phyloP scores from a whole-genome alignment of 495 filamentous ascomycete genomes.

The Aspergillus hancockii region DNA sequence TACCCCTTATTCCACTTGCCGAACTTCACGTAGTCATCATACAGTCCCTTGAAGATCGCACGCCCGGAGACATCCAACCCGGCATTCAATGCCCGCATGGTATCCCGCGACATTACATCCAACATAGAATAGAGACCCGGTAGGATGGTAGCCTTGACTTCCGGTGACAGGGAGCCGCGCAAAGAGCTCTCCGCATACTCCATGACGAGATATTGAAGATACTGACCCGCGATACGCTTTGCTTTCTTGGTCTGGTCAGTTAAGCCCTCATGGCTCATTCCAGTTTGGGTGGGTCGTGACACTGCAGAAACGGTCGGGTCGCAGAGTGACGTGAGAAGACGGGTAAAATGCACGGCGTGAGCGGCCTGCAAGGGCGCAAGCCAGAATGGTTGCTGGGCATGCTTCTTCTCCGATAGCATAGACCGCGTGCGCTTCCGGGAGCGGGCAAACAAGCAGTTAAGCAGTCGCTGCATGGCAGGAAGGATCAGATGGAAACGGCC shows the following conservation, averaged over 20 bases:
- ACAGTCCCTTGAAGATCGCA: slow-evolving; percentile 71
- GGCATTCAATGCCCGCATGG: slow-evolving; percentile 65
- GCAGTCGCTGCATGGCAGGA: slow-evolving; percentile 60
- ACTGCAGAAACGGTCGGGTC: slow-evolving; percentile 77
- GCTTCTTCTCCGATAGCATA: slow-evolving; percentile 20
- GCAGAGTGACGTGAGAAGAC: slow-evolving; percentile 74
- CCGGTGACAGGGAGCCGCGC: slow-evolving; percentile 50
- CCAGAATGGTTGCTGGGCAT: slow-evolving; percentile 44
- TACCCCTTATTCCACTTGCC: slow-evolving; percentile 67
- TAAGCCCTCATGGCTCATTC: slow-evolving; percentile 47
- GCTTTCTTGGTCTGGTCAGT: slow-evolving; percentile 77
- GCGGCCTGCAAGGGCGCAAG: slow-evolving; percentile 44
- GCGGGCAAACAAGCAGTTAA: slow-evolving; percentile 62
- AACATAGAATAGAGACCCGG: slow-evolving; percentile 72
- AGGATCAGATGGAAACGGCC: slow-evolving; percentile 73
- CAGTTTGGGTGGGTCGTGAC: slow-evolving; percentile 43
- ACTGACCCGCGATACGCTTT: slow-evolving; percentile 71
- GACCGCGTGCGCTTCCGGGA: slow-evolving; percentile 50
- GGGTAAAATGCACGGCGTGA: slow-evolving; percentile 64
- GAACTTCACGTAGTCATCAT: slow-evolving; percentile 66
- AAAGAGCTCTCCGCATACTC: slow-evolving; percentile 71
- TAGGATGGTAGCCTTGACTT: slow-evolving; percentile 67
- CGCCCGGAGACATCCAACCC: slow-evolving; percentile 67
- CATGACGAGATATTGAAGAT: slow-evolving; percentile 71
- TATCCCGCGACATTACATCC: slow-evolving; percentile 65